Percentiles rank a stretch among this genome's conserved stretches.
These are phyloP conservation scores for Warburgia ugandensis DNA, from an alignment of 164 flowering plant genomes.

Conservation along the genomic window DNA sequence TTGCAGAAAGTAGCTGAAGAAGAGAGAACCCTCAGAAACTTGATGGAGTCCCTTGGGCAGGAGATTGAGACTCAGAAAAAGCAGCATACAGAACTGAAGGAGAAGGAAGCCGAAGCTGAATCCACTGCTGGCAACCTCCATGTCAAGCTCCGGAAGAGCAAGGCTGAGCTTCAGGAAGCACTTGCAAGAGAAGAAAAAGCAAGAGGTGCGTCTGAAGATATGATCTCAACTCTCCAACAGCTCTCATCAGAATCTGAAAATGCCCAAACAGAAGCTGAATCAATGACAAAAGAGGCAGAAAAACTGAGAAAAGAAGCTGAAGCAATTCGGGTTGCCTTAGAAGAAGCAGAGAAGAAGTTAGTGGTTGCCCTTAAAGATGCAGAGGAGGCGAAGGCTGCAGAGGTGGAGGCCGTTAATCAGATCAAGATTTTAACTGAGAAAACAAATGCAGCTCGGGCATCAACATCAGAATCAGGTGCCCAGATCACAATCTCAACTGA, in stretches of 20 bases:
- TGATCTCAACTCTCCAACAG: constrained; percentile 52
- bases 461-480: constrained; percentile 60
- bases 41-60: constrained; percentile 60
- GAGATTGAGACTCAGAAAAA: constrained; percentile 70
- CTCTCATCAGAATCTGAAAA: constrained; percentile 49
- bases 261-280: constrained; percentile 53
- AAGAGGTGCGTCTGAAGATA: constrained; percentile 58
- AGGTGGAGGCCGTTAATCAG: constrained; percentile 52
- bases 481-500: constrained; percentile 67
- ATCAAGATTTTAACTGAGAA: constrained; percentile 56
- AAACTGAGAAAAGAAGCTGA: constrained; percentile 60
- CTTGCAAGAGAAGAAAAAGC: constrained; percentile 46
- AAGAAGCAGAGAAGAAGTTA: constrained; percentile 58
- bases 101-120: constrained; percentile 79
- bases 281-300: constrained; percentile 51
- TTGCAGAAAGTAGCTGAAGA: constrained; percentile 77
- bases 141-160: constrained; percentile 57
- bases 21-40: constrained; percentile 43
- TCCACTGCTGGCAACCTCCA: constrained; percentile 65
- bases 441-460: constrained; percentile 59
- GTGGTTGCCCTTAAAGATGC: constrained; percentile 55
- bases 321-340: constrained; percentile 32
- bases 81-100: constrained; percentile 64
- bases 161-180: constrained; percentile 68
- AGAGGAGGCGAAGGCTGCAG: constrained; percentile 81